Base-by-base conservation (phyloP, 1,139 yeast genomes). In the Zygosaccharomyces pseudobailii region DNA sequence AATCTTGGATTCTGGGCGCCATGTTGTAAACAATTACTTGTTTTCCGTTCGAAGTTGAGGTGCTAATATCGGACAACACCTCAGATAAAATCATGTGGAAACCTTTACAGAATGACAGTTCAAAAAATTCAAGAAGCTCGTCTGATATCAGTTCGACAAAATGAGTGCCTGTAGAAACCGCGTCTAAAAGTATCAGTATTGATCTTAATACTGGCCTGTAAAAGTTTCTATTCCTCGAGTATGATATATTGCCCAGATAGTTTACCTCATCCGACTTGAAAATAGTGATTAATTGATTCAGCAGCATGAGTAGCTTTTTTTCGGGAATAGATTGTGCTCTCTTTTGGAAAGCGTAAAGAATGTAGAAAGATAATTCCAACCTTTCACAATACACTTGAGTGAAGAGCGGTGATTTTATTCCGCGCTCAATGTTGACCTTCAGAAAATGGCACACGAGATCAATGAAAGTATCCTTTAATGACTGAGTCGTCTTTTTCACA, bases 321-420 rank as follows among this genome's bases (percentile, higher is more conserved):
- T 63, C 66, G 2, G 64, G 52, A 3, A 70, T 36, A 1, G 47
- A 33, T 4, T 64, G 59, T 28, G 66, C 58, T 4, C 66, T 63
- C 24, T 71, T 66, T 10, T 60, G 54, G 33, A 72, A 61, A 44
- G 78, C 73, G 59, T 79, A 79, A 38, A 78, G 67, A 38, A 87
- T 72, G 58, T 78, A 82, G 60, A 88, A 88, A 1, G 87, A 78
- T 49, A 87, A 67, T 56, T 87, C 90, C 38, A 82, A 71, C 43
- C 95, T 75, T 45, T 79, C 87, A 45, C 75, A 73, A 56, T 75
- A 81, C 1, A 85, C 71, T 21, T 74, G 76, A 5, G 70, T 67
- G 56, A 81, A 77, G 7, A 75, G 48, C 1, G 74, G 72, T 1
- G 76, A 68, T 3, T 79, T 74, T 5, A 73, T 67, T 3, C 84